phyloP scores from a whole-genome alignment of 75 land plant genomes.

The Cupressus sempervirens region DNA sequence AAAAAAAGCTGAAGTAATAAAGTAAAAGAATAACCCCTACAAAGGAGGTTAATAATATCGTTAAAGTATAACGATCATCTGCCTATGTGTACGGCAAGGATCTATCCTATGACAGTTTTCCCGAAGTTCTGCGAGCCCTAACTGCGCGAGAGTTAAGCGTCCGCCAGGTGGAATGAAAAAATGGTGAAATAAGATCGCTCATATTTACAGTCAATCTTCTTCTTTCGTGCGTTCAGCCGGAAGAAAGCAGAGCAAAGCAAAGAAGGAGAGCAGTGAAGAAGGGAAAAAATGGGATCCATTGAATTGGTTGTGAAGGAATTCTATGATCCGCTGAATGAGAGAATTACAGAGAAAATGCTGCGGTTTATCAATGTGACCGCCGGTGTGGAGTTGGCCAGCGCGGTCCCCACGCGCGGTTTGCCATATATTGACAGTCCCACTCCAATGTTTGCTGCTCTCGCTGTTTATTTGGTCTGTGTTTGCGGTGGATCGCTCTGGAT shows the following conservation, averaged over 20 bases:
- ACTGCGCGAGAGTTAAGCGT: neutral
- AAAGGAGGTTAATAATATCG: neutral
- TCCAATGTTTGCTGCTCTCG: constrained; percentile 24
- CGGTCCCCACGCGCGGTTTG: constrained; percentile 23
- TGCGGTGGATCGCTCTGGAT: constrained; percentile 22
- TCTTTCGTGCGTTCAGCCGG: neutral
- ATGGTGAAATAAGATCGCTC: neutral
- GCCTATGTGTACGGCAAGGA: neutral
- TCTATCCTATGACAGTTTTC: neutral
- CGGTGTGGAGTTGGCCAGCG: constrained; percentile 19
- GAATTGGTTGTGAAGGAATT: neutral
- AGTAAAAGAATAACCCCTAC: no score
- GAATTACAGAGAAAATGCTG: constrained; percentile 10
- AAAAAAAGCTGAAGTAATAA: no score
- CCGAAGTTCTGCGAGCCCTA: neutral
- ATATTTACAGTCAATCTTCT: neutral
- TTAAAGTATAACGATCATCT: neutral
- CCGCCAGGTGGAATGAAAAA: neutral
- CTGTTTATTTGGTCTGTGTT: constrained; percentile 19
- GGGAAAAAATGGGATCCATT: neutral
- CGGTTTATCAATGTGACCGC: constrained; percentile 7
- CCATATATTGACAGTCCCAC: constrained; percentile 33
- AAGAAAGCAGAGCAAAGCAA: neutral
- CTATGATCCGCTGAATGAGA: constrained; percentile 12
- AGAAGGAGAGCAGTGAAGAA: neutral